These are phyloP conservation scores for Terfezia claveryi DNA, from an alignment of 495 filamentous ascomycete genomes.

Conservation along the genomic window DNA sequence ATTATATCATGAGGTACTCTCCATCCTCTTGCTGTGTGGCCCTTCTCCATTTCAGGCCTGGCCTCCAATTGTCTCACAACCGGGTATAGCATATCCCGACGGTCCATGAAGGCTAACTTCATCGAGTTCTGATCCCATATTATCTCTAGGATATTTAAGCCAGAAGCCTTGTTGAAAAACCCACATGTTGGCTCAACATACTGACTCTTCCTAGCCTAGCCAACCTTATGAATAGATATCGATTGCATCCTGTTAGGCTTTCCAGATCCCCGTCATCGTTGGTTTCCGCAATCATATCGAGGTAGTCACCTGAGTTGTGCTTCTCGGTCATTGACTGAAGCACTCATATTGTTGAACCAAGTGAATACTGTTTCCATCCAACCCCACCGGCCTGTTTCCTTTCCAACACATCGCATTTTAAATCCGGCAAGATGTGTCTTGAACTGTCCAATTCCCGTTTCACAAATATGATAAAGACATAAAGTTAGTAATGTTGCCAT, in stretches of 20 bases:
- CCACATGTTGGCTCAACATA: constrained; percentile 65
- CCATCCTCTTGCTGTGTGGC: constrained; percentile 42
- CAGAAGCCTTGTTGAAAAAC: constrained; percentile 78
- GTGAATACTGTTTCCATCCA: constrained; percentile 97
- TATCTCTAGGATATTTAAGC: constrained; percentile 63
- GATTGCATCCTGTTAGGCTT: constrained; percentile 73
- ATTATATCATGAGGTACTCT: constrained; percentile 36
- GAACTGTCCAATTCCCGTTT: constrained; percentile 78
- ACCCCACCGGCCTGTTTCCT: constrained; percentile 41
- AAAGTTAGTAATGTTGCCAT: constrained; percentile 71
- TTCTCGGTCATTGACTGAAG: constrained; percentile 78
- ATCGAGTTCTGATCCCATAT: constrained; percentile 37
- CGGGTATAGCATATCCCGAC: neutral
- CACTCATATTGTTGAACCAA: constrained; percentile 87
- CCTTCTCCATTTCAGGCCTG: constrained; percentile 17
- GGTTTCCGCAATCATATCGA: constrained; percentile 43
- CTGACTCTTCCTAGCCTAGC: constrained; percentile 66
- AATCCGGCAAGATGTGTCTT: constrained; percentile 86
- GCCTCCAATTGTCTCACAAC: constrained; percentile 10
- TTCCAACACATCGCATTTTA: constrained; percentile 52
- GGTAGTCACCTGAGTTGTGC: constrained; percentile 53
- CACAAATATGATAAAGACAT: constrained; percentile 82
- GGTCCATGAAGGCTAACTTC: neutral
- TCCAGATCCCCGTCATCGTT: constrained; percentile 60
- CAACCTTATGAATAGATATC: constrained; percentile 54